Base-by-base conservation (phyloP, 768 basidiomycete genomes). In the Pulveroboletus sp. region DNA sequence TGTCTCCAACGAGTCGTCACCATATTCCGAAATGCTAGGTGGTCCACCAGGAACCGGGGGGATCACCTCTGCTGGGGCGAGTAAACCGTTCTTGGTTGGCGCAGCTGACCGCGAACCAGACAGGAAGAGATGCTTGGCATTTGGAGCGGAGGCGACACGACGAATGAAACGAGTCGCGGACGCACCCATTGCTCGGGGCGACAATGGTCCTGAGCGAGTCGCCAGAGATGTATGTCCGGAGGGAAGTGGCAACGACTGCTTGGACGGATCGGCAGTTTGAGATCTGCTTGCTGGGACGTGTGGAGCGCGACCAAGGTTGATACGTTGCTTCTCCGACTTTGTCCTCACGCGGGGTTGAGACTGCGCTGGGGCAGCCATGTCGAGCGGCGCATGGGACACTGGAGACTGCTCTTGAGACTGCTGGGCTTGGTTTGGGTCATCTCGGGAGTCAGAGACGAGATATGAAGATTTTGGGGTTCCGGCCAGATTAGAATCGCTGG, bases 141-240 rank as follows among this genome's bases (percentile, higher is more conserved):
- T 99, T 3, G 95, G 95, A 3, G 96, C 94, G 8, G 93, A 96
- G 4, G 94, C 93, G 41, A 98, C 95, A 43, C 95, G 84, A 46
- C 95, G 86, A 28, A 98, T 84, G 72, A 97, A 93, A 32, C 94
- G 85, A 42, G 89, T 81, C 8, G 91, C 88, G 0, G 83, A 82
- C 14, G 83, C 83, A 44, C 83, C 75, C 70, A 90, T 79, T 18
- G 79, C 76, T 60, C 78, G 82, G 28, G 87, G 84, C 7, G 82
- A 84, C 36, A 88, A 71, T 9, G 83, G 80, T 17, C 73, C 78
- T 2, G 75, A 61, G 33, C 77, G 68, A 39, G 64, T 65, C 15
- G 71, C 44, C 11, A 69, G 62, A 14, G 73, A 61, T 7, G 61
- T 61, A 36, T 61, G 52, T 21, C 38, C 54, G 0, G 66, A 55